These are phyloP conservation scores for Byssoonygena ceratinophila DNA, from an alignment of 2,329 filamentous ascomycete genomes.

Conservation along the genomic window DNA sequence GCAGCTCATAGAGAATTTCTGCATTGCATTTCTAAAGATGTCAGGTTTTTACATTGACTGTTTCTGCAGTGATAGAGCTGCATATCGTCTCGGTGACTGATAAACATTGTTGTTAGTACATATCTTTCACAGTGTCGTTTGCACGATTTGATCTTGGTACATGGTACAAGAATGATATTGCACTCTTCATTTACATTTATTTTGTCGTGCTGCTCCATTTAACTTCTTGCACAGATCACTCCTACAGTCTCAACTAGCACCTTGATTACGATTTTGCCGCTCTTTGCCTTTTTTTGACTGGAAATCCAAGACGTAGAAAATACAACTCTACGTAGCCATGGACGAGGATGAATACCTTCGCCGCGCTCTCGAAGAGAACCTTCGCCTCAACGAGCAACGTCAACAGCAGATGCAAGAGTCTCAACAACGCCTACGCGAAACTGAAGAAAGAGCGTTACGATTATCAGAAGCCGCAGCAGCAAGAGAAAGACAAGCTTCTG, in stretches of 20 bases:
- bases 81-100: neutral
- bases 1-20: slow-evolving; percentile 57
- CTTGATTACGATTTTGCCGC: no score
- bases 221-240: no score
- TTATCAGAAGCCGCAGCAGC: slow-evolving; percentile 13
- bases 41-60: neutral
- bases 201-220: neutral
- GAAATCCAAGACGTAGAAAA: no score
- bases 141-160: neutral
- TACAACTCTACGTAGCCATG: no score
- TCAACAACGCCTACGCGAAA: neutral
- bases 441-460: slow-evolving; percentile 1
- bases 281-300: no score
- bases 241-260: no score
- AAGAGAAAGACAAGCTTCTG: neutral
- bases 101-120: neutral
- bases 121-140: neutral
- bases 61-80: neutral
- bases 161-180: neutral
- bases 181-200: neutral
- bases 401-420: slow-evolving; percentile 6
- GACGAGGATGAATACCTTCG: slow-evolving; percentile 14
- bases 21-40: neutral
- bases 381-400: slow-evolving; percentile 12
- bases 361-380: slow-evolving; percentile 14